Evolutionary conservation across 2,329 filamentous ascomycete genomes (phyloP).

Genomic region (Plectosphaerella sp.): DNA sequence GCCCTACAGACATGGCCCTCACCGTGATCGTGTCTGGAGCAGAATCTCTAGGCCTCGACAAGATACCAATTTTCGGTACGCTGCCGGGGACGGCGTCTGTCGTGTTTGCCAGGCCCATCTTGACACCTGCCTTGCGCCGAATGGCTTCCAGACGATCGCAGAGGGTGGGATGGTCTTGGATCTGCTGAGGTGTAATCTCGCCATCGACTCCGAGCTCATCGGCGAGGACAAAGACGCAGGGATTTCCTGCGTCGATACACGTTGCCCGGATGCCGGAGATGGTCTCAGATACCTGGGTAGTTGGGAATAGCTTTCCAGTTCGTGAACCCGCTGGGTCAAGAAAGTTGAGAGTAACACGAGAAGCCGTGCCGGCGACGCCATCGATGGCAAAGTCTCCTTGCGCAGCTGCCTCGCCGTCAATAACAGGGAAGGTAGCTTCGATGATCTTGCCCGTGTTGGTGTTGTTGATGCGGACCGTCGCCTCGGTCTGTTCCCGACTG

Average conservation of each 20-base stretch:
- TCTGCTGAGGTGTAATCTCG: slow-evolving; percentile 47
- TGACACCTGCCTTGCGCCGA: slow-evolving; percentile 49
- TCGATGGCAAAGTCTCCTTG: slow-evolving; percentile 57
- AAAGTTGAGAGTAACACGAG: slow-evolving; percentile 57
- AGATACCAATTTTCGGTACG: slow-evolving; percentile 60
- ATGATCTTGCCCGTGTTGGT: slow-evolving; percentile 68
- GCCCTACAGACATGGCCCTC: slow-evolving; percentile 50
- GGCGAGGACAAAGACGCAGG: slow-evolving; percentile 57
- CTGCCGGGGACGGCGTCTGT: slow-evolving; percentile 39
- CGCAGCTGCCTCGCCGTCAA: slow-evolving; percentile 39
- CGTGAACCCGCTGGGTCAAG: slow-evolving; percentile 58
- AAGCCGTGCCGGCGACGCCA: slow-evolving; percentile 55
- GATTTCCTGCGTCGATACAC: slow-evolving; percentile 61
- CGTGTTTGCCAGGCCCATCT: slow-evolving; percentile 53
- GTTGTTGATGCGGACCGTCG: slow-evolving; percentile 59
- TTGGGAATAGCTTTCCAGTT: slow-evolving; percentile 58
- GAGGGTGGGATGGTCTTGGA: slow-evolving; percentile 41
- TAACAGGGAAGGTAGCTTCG: slow-evolving; percentile 49
- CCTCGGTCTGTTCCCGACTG: slow-evolving; percentile 18
- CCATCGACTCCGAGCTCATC: slow-evolving; percentile 44
- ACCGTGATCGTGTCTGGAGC: slow-evolving; percentile 23
- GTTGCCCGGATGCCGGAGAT: slow-evolving; percentile 47
- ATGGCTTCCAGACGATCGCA: slow-evolving; percentile 49
- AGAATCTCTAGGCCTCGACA: slow-evolving; percentile 35
- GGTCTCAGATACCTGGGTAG: slow-evolving; percentile 47